Evolutionary conservation across 164 flowering plant genomes (phyloP), one percentile per base, ranked within the genome.

Genomic region (Annona cherimola): DNA sequence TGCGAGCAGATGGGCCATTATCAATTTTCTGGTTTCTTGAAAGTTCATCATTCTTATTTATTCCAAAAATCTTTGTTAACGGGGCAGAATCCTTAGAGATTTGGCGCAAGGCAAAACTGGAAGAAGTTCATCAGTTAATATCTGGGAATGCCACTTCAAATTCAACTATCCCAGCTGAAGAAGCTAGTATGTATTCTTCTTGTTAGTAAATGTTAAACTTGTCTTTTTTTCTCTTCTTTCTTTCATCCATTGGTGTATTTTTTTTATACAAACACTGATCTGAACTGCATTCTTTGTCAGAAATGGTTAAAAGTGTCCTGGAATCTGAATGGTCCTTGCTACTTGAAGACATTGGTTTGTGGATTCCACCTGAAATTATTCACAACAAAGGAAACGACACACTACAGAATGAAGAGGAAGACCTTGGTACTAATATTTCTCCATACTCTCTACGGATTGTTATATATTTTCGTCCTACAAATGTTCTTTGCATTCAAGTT

Each of bases 281-380:
- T 69, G 68, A 64, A 65, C 42, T 61, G 44, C 19, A 61, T 46
- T 42, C 45, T 42, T 71, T 73, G 71, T 71, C 78, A 96, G 99
- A 76, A 55, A 76, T 82, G 75, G 82, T 96, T 69, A 66, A 74
- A 61, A 81, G 79, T 75, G 95, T 86, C 50, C 79, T 93, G 88
- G 87, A 87, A 77, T 80, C 85, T 69, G 75, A 83, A 59, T 96
- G 97, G 97, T 76, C 66, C 12, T 70, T 73, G 67, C 67, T 96
- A 42, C 80, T 83, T 74, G 98, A 92, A 81, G 83, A 85, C 11
- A 86, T 93, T 80, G 98, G 99, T 44, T 75, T 96, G 42, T 96
- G 95, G 95, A 83, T 96, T 71, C 99, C 99, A 50, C 62, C 78
- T 69, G 86, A 87, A 76, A 68, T 90, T 42, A 71, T 79, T 63